Evolutionary conservation across 495 filamentous ascomycete genomes (phyloP).

Genomic region (Trichoderma erinaceum): DNA sequence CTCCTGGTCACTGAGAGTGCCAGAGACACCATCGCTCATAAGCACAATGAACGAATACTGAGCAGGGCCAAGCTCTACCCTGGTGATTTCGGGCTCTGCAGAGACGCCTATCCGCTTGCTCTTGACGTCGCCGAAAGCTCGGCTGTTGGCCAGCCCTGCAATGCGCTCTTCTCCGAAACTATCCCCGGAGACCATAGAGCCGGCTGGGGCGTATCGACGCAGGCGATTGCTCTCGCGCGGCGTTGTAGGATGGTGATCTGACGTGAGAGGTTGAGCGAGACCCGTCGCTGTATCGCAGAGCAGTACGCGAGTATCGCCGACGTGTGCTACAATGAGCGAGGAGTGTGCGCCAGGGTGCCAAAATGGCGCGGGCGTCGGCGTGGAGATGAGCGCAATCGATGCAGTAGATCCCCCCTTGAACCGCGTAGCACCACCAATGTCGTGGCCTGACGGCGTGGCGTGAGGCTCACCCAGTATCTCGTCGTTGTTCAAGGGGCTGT

Average conservation of each 20-base stretch:
- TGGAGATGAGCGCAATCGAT: conserved; percentile 82
- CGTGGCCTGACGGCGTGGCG: conserved; percentile 43
- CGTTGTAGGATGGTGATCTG: conserved; percentile 82
- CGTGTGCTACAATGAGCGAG: conserved; percentile 80
- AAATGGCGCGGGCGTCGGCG: conserved; percentile 82
- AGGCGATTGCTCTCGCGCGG: conserved; percentile 77
- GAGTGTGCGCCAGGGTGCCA: conserved; percentile 86
- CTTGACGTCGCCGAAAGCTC: conserved; percentile 84
- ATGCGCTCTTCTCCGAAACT: conserved; percentile 97
- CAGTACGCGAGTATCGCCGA: conserved; percentile 86
- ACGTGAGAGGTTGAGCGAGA: conserved; percentile 69
- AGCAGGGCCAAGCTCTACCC: conserved; percentile 66
- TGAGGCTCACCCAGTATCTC: conserved; percentile 67
- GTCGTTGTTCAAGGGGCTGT: conserved; percentile 70
- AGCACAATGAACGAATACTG: conserved; percentile 86
- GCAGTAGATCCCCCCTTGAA: conserved; percentile 92
- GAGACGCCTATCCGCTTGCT: conserved; percentile 89
- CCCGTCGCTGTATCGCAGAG: conserved; percentile 78
- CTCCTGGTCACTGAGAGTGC: conserved; percentile 80
- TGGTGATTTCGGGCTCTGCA: conserved; percentile 81
- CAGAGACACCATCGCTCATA: conserved; percentile 80
- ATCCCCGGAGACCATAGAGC: conserved; percentile 74
- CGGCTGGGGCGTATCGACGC: conserved; percentile 66
- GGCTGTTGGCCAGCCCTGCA: conserved; percentile 85
- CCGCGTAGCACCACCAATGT: conserved; percentile 62